phyloP scores from a whole-genome alignment of 352 stramenopile species.

The Peronosclerospora sorghi region DNA sequence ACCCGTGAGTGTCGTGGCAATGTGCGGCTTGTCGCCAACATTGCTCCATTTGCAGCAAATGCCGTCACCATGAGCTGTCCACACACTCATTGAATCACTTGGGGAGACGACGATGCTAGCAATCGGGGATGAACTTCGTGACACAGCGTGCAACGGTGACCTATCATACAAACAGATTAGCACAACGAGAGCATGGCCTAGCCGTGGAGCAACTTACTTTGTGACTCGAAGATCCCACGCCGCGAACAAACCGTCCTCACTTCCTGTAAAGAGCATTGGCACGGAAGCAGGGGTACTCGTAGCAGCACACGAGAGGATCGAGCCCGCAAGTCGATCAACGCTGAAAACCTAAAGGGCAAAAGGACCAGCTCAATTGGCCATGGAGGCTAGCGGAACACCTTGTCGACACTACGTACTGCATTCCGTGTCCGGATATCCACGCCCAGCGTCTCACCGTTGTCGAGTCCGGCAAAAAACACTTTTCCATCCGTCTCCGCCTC shows the following conservation, averaged over 20 bases:
- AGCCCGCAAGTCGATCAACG: constrained; percentile 19
- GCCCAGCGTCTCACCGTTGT: constrained; percentile 44
- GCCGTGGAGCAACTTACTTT: constrained; percentile 12
- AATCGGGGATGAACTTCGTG: constrained; percentile 42
- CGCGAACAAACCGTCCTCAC: constrained; percentile 45
- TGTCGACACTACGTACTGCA: constrained; percentile 13
- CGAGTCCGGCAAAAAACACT: constrained; percentile 49
- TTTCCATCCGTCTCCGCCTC: constrained; percentile 56
- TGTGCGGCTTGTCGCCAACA: constrained; percentile 5
- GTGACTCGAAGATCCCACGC: constrained; percentile 54
- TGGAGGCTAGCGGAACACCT: too few species aligned
- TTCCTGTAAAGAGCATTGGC: constrained; percentile 44
- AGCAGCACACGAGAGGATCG: constrained; percentile 31
- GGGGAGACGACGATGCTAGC: constrained; percentile 27
- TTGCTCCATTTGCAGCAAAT: constrained; percentile 40
- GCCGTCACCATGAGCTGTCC: constrained; percentile 53
- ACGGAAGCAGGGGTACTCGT: constrained; percentile 5
- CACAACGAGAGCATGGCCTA: neutral
- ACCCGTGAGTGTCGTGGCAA: constrained; percentile 43
- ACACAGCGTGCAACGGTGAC: constrained; percentile 32
- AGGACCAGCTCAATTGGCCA: too few species aligned
- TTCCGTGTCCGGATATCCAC: constrained; percentile 43
- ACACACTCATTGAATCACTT: constrained; percentile 11
- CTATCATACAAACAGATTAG: too few species aligned
- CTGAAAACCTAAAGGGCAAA: constrained; percentile 25